phyloP scores from a whole-genome alignment of 73 alveolate species.

The Symbiodinium natans region DNA sequence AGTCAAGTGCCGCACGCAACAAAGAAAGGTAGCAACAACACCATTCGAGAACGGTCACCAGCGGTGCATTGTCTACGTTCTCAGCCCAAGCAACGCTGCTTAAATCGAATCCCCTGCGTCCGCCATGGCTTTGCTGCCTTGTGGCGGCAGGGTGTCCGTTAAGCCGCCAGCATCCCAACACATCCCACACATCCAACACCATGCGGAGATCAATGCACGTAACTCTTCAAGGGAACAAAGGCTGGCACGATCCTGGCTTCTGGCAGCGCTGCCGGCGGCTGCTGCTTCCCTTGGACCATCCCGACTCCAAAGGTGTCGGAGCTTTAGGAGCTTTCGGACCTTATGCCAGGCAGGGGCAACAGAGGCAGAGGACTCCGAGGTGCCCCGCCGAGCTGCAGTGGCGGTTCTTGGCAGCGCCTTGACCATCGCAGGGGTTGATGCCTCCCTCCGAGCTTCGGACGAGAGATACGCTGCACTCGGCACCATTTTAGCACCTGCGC shows the following conservation, averaged over 20 bases:
- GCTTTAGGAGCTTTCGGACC: background rate
- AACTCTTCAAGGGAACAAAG: background rate
- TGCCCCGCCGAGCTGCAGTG: conserved; percentile 54
- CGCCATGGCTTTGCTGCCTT: background rate
- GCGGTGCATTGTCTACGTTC: too few relatives aligned
- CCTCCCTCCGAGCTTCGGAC: conserved; percentile 38
- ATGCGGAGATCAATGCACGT: background rate
- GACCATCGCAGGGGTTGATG: conserved; percentile 16
- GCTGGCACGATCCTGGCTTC: background rate
- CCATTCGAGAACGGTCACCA: too few relatives aligned
- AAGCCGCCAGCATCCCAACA: background rate
- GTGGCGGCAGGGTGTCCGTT: background rate
- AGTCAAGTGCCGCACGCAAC: too few relatives aligned
- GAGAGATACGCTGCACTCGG: conserved; percentile 77
- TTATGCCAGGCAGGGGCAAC: background rate
- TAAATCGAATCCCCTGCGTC: too few relatives aligned
- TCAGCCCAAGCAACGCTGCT: too few relatives aligned
- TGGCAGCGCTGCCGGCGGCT: background rate
- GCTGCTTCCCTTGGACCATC: background rate
- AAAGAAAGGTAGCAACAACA: too few relatives aligned
- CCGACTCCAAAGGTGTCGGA: background rate
- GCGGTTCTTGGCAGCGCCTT: background rate
- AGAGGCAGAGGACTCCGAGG: conserved; percentile 15
- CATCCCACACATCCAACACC: too few relatives aligned
- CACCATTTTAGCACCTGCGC: conserved; percentile 19